Percentiles rank a stretch among this genome's conserved stretches.
phyloP scores from a whole-genome alignment of 2,329 filamentous ascomycete species.

The Sporothrix luriei region DNA sequence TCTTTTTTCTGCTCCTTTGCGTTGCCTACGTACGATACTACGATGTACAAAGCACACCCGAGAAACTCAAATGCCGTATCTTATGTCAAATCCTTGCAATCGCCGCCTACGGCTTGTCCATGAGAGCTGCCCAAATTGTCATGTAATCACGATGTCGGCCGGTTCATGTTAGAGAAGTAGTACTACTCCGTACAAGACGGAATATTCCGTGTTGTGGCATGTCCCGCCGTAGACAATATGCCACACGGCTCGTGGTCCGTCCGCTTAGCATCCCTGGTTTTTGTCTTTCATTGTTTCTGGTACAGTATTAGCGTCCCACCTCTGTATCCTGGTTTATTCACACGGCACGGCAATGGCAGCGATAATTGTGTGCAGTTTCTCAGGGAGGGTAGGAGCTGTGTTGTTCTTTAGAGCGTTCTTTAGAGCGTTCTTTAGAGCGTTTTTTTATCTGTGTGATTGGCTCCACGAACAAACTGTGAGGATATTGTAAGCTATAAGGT shows the following conservation, averaged over 20 bases:
- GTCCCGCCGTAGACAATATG: neutral
- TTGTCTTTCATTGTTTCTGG: neutral
- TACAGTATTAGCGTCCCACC: neutral
- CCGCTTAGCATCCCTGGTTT: neutral
- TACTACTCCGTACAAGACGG: neutral
- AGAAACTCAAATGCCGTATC: neutral
- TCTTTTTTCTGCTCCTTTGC: neutral
- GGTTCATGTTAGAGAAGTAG: too few relatives aligned
- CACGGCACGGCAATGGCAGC: conserved; percentile 15
- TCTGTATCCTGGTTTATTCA: neutral
- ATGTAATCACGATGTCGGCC: too few relatives aligned
- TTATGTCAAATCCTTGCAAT: neutral
- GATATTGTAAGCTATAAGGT: too few relatives aligned
- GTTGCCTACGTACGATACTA: neutral
- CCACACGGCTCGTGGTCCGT: conserved; percentile 26
- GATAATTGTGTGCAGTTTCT: neutral
- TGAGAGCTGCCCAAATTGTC: neutral
- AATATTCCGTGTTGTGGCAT: conserved; percentile 7
- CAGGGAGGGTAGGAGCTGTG: neutral
- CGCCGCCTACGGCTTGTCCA: neutral
- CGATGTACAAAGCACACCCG: neutral
- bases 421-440: neutral
- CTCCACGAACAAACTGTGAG: too few relatives aligned
- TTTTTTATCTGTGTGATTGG: too few relatives aligned
- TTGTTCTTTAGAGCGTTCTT: neutral